Evolutionary conservation across 2,329 filamentous ascomycete genomes (phyloP), one percentile per base, ranked within the genome.

Genomic region (Colletotrichum horii): DNA sequence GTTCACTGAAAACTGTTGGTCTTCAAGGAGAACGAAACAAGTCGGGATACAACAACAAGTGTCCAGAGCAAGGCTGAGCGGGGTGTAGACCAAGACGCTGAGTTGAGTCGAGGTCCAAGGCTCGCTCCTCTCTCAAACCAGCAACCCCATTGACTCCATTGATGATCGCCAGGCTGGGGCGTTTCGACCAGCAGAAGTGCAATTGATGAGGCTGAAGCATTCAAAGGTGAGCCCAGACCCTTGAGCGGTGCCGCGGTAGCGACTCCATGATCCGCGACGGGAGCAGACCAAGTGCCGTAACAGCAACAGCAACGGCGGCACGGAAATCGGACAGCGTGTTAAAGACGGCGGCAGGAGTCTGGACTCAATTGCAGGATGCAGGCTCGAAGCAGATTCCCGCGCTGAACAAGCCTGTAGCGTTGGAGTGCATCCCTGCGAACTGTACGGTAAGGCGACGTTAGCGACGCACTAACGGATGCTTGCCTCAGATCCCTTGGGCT

Each of bases 401-500:
- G 16, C 22, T 43, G 26, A 36, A 64, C 67, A 24, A 38, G 73
- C 70, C 26, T 48, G 38, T 73, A 75, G 73, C 70, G 64, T 36
- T 72, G 22, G 55, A 36, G 26, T n/a, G 32, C 48, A 75, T 55
- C 74, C 73, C 73, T 75, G 73, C 70, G 64, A 65, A 48, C 14
- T 75, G 70, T 64, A 30, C 70, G 73, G 70, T 69, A 69, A 30
- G 48, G 74, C 48, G 68, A 74, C 64, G 16, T 68, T 75, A 69
- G 70, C 74, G 74, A 73, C n/a, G 32, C 70, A 68, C 70, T 75
- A 74, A 73, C 24, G 62, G 58, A 75, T 75, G 70, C 70, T 58
- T 74, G 70, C 74, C 58, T 73, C 64, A 65, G 74, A 75, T 75
- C 70, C 70, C 74, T 75, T 22, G 74, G n/a, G 24, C n/a, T 52